These are phyloP conservation scores for Mortierella hygrophila DNA, from an alignment of 192 early-diverging fungal species.

Conservation along the genomic window DNA sequence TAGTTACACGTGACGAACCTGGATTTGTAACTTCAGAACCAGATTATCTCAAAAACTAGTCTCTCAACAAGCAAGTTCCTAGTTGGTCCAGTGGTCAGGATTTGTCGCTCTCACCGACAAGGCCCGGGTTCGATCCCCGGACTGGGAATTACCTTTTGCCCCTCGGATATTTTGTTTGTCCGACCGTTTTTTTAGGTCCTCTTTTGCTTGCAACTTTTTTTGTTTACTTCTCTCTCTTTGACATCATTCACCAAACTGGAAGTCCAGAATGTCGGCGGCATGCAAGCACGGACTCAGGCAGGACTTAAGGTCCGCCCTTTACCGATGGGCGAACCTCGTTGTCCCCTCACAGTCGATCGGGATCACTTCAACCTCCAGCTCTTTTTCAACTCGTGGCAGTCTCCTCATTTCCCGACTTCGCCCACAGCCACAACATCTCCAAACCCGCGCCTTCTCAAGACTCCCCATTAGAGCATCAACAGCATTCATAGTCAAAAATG, in stretches of 20 bases:
- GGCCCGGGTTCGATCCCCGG: slow-evolving; percentile 58
- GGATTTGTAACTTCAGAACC: not conserved
- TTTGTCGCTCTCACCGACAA: slow-evolving; percentile 58
- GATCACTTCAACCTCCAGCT: not conserved
- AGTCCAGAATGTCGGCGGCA: not conserved
- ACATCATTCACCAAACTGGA: not conserved
- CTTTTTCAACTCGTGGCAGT: not conserved
- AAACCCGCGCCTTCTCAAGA: not conserved
- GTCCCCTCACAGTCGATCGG: not conserved
- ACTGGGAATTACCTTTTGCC: slow-evolving; percentile 38
- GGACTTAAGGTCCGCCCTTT: not conserved
- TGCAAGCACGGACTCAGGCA: not conserved
- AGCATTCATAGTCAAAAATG: not conserved
- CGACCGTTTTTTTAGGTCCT: too few species aligned
- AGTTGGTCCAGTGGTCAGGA: slow-evolving; percentile 53
- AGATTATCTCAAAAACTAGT: not conserved
- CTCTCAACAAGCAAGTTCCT: not conserved
- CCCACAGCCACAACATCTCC: not conserved
- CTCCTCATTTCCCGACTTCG: slow-evolving; percentile 1
- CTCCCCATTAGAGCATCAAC: not conserved
- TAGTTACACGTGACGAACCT: too few species aligned
- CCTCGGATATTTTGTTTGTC: not conserved
- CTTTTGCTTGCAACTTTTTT: not conserved
- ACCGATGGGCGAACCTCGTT: not conserved
- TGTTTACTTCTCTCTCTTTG: not conserved